A percentile compares a stretch with the other conserved stretches of the same genome.
Evolutionary conservation across 1,139 yeast species (phyloP).

Genomic region (Kodamaea alishanica): DNA sequence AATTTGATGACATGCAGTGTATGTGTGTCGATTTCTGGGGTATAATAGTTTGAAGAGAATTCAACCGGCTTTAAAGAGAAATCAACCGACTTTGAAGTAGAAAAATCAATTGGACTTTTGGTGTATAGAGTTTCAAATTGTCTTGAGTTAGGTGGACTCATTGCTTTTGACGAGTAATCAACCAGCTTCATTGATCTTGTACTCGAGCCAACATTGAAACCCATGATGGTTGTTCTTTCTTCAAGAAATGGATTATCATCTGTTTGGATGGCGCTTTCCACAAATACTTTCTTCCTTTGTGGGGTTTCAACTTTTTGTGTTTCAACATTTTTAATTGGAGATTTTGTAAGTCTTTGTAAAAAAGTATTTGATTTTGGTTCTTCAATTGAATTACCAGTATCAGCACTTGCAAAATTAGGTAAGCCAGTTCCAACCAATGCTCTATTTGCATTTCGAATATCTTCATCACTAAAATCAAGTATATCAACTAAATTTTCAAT

Average conservation of each 20-base stretch:
- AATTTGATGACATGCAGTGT: constrained; percentile 31
- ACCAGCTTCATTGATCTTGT: constrained; percentile 1
- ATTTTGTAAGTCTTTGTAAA: constrained; percentile 12
- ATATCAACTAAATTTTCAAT: constrained; percentile 64
- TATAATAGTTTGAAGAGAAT: constrained; percentile 14
- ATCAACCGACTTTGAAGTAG: too few species aligned
- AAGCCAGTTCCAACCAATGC: constrained; percentile 59
- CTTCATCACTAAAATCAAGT: constrained; percentile 61
- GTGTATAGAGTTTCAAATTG: background rate
- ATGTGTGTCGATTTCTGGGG: constrained; percentile 23
- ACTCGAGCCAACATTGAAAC: constrained; percentile 12
- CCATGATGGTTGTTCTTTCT: constrained; percentile 7
- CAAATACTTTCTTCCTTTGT: constrained; percentile 8
- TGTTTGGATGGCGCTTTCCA: constrained; percentile 16
- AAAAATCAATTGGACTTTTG: too few species aligned
- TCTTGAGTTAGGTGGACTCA: background rate
- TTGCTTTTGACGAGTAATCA: background rate
- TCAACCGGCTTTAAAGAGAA: too few species aligned
- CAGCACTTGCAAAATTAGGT: constrained; percentile 59
- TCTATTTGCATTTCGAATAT: constrained; percentile 64
- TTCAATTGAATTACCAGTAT: constrained; percentile 18
- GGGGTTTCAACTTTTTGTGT: background rate
- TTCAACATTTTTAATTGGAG: too few species aligned
- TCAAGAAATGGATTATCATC: constrained; percentile 15
- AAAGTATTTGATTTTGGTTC: constrained; percentile 10